A percentile compares a stretch with the other conserved stretches of the same genome.
Evolutionary conservation across 2,329 filamentous ascomycete species (phyloP).

Genomic region (Pseudocercospora cruenta): DNA sequence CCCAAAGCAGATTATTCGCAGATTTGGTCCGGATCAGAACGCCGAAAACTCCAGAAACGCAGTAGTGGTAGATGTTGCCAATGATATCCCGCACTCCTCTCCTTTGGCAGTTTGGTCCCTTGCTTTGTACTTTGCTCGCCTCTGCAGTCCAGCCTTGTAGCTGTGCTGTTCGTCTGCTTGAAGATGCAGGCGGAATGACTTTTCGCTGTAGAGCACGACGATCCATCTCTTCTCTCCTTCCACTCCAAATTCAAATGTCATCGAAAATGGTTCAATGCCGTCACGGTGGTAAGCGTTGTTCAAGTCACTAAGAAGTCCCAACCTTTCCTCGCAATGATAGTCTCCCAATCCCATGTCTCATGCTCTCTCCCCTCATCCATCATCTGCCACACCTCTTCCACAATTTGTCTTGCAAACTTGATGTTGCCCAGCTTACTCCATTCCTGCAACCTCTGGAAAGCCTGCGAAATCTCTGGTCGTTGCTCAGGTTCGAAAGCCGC

Average conservation of each 20-base stretch:
- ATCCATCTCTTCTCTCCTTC: background rate
- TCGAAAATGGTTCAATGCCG: background rate
- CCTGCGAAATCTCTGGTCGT: conserved; percentile 57
- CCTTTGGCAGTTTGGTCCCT: background rate
- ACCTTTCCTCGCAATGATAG: conserved; percentile 59
- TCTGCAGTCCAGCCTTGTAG: background rate
- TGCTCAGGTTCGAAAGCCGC: conserved; percentile 61
- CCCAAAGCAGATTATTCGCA: background rate
- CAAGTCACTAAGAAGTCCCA: conserved; percentile 66
- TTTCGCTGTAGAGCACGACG: background rate
- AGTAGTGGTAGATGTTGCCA: background rate
- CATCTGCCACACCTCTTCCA: conserved; percentile 61
- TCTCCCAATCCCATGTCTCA: conserved; percentile 67
- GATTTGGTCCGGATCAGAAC: background rate
- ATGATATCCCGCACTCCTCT: background rate
- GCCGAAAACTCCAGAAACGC: background rate
- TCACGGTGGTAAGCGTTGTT: conserved; percentile 1
- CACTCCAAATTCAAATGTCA: background rate
- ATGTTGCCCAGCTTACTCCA: conserved; percentile 64
- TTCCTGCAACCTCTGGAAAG: conserved; percentile 58
- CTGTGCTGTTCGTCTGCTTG: conserved; percentile 6
- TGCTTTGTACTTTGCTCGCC: background rate
- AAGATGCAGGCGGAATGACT: background rate
- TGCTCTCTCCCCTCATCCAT: conserved; percentile 60
- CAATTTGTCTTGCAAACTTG: conserved; percentile 57